Base-by-base conservation (phyloP, 345 rosid genomes). In the Trapa incisa region DNA sequence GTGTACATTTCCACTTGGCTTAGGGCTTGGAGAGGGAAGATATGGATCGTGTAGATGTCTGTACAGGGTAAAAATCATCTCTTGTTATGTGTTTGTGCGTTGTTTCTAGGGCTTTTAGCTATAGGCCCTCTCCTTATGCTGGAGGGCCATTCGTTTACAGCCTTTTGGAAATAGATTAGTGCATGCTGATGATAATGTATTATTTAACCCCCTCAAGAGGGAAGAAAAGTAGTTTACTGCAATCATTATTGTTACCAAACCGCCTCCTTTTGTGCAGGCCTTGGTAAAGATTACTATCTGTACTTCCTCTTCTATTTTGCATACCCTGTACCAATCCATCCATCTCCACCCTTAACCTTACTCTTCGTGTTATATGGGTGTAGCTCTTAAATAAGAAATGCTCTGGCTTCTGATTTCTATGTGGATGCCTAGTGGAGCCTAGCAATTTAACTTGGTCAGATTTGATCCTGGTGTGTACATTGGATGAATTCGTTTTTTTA, bases 1-100 rank as follows among this genome's bases (percentile, higher is more conserved):
- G 61, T 84, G 95, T 86, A 88, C 36, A 86, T 86, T 83, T 76
- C 75, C 78, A 81, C 77, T 63, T 75, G 78, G 72, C 69, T 63
- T 80, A 84, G 85, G 79, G 82, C 65, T 66, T 81, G 81, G 72
- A 69, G 72, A 22, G 29, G 29, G 29, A 74, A 45, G 48, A 81
- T 84, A 80, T 73, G 65, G 71, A 22, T 77, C 74, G 81, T 79
- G 86, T 86, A 81, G 86, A 78, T 77, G 72, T 33, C 68, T 88
- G 91, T 86, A 86, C 86, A 88, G 87, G 78, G 71, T 68, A 65
- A 41, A 22, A 22, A 41, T 22, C 36, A 15, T 37, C 60, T 77
- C 79, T 60, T 45, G 2, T 11, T 3, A 45, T 2, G 7, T 11
- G 7, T 11, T 45, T 45, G 74, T 45, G 63, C 78, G 76, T 47